These are phyloP conservation scores for Penicillium italicum DNA, from an alignment of 2,329 filamentous ascomycete genomes.

Conservation along the genomic window DNA sequence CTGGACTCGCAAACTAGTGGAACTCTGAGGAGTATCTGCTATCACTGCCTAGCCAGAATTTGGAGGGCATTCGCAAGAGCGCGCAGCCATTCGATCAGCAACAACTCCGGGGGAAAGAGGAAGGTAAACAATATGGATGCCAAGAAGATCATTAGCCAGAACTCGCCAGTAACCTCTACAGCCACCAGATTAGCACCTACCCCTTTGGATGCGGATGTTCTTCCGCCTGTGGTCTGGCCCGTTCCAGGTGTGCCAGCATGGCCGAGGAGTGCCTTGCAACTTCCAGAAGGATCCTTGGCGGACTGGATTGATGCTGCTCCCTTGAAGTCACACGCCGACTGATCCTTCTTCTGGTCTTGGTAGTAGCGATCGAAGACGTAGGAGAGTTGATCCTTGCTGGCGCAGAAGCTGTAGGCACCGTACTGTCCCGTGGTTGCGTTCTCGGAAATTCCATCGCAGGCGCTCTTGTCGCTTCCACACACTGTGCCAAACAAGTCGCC, in stretches of 20 bases:
- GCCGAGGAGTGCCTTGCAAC: background rate
- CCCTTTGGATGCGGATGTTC: background rate
- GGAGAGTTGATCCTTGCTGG: constrained; percentile 3
- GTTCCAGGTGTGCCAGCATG: background rate
- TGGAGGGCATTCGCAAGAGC: too few relatives aligned
- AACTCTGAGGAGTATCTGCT: background rate
- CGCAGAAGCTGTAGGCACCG: constrained; percentile 39
- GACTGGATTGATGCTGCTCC: constrained; percentile 1
- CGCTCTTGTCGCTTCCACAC: constrained; percentile 35
- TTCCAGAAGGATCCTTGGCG: background rate
- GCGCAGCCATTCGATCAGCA: background rate
- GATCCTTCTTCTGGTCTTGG: background rate
- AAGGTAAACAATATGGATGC: too few relatives aligned
- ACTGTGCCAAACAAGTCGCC: constrained; percentile 62
- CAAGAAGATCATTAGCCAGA: background rate
- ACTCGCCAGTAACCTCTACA: background rate
- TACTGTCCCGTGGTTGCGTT: constrained; percentile 42
- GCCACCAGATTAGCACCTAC: background rate
- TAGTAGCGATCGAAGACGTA: constrained; percentile 5
- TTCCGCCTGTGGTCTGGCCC: background rate
- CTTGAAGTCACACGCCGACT: constrained; percentile 3
- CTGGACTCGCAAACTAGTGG: background rate
- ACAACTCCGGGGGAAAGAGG: background rate
- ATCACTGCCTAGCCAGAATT: background rate
- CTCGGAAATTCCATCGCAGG: constrained; percentile 40